Evolutionary conservation across 2,329 filamentous ascomycete species (phyloP), one percentile per base, ranked within the genome.

Genomic region (Penicillium corylophilum): DNA sequence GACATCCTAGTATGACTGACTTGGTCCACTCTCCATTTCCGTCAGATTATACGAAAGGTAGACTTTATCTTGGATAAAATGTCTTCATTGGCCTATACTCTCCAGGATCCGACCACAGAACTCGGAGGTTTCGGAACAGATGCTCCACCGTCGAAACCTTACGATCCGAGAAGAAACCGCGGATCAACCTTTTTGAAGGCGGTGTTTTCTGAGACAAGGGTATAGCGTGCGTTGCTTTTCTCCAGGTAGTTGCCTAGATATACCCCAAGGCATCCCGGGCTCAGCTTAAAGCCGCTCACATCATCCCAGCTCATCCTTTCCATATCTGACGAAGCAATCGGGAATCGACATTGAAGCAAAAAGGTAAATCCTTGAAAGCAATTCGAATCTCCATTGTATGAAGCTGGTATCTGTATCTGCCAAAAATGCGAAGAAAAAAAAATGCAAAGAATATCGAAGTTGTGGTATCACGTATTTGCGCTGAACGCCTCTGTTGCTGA

Each of bases 401-500:
- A 16, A 29, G 29, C 40, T 40, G 40, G 46, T 49, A 49, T 38
- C 18, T 13, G 20, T 23, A 29, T 48, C 20, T 26, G 9, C 35
- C 9, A 38, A 36, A 18, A 4, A 13, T 10, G 4, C 15, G 8
- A 9, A 12, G 5, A 38, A 38, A 20, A 41, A 29, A 28, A 39
- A 46, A 50, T 16, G 38, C 53, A 29, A 45, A 26, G 53, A 44
- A 50, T 20, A 41, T 31, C 36, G 36, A 45, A 16, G 35, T 42
- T 35, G 48, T 56, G 54, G 54, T 56, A 56, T 56, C 54, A 50
- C 33, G 50, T 51, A 46, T 38, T 10, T 29, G 26, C 41, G 28
- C 46, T 45, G 40, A 49, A 51, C 43, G 51, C 51, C 51, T 40
- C 28, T 24, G 12, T 26, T 10, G 22, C 13, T 26, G 15, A 41